Evolutionary conservation across 441 rosid species (phyloP), one percentile per base, ranked within the genome.

Genomic region (Isatis lusitanica): DNA sequence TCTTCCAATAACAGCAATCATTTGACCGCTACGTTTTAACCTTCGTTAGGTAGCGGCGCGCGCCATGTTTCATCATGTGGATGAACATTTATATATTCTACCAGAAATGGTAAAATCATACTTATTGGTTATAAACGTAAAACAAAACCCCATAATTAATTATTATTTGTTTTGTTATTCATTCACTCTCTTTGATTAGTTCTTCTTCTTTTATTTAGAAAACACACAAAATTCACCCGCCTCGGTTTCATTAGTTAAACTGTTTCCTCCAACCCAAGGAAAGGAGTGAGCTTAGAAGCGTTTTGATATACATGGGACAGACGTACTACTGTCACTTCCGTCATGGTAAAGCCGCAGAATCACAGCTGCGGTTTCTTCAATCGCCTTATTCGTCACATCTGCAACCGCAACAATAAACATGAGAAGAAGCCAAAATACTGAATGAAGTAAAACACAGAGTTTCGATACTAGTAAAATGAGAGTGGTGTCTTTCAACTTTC

Each of bases 381-480:
- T 86, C 21, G 97, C 97, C 79, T 92, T 94, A 48, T 88, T 93
- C 6, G 97, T 92, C 75, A 90, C 97, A 82, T 92, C 98, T 93
- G 87, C 79, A 85, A 63, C 26, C 53, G 13, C 24, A 66, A 38
- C 17, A 70, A 39, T 11, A 35, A 26, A 21, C 0, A 35, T 36
- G 51, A 43, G 17, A 48, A 18, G 66, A 57, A 7, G 10, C 38
- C 0, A 31, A 21, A 18, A 56, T 9, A 38, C 5, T 43, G 51
- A n/a, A 28, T 16, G 26, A 43, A 43, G 28, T 16, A 7, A 30
- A 40, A 7, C 3, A 50, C 7, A 39, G 6, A 43, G 13, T 24
- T 4, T 52, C 52, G 55, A 38, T 3, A 62, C n/a, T 40, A 44
- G 3, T 17, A 36, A 42, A 42, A 69, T 63, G 24, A 63, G 46